Evolutionary conservation across 2,329 filamentous ascomycete genomes (phyloP).

Genomic region (Hypocreales sp.): DNA sequence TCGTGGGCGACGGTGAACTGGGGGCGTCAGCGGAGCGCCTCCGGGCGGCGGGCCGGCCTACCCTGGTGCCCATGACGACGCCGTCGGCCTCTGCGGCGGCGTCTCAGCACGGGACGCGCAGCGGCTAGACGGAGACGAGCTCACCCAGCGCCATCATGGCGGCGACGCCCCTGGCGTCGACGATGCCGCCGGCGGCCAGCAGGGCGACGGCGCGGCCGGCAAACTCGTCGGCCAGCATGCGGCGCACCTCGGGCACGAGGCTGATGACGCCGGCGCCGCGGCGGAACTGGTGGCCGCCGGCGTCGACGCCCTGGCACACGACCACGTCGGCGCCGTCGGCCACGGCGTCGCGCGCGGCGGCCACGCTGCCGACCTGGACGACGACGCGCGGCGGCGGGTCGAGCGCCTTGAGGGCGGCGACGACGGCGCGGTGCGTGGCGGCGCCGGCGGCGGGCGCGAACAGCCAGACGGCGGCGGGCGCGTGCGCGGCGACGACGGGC

Average conservation of each 20-base stretch:
- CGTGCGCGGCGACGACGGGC: constrained; percentile 33
- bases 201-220: constrained; percentile 20
- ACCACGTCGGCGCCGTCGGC: constrained; percentile 38
- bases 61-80: constrained; percentile 27
- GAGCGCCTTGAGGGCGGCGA: constrained; percentile 16
- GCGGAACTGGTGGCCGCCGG: constrained; percentile 46
- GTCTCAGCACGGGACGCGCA: too few species aligned
- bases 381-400: constrained; percentile 29
- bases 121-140: too few species aligned
- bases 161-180: constrained; percentile 36
- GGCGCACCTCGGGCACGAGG: constrained; percentile 40
- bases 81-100: constrained; percentile 26
- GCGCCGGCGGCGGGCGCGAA: constrained; percentile 39
- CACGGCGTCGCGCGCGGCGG: constrained; percentile 33
- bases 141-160: constrained; percentile 38
- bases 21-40: not conserved
- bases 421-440: constrained; percentile 18
- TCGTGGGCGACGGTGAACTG: constrained; percentile 29
- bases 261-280: constrained; percentile 36
- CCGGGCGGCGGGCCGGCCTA: constrained; percentile 6
- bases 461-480: constrained; percentile 48
- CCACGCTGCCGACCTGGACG: constrained; percentile 46
- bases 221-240: constrained; percentile 25
- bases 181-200: constrained; percentile 45
- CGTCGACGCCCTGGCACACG: constrained; percentile 48